Percentiles rank a stretch among this genome's conserved stretches.
Conservation (phyloP, 1,284 basidiomycete species). For the Fomitopsis palustris region DNA sequence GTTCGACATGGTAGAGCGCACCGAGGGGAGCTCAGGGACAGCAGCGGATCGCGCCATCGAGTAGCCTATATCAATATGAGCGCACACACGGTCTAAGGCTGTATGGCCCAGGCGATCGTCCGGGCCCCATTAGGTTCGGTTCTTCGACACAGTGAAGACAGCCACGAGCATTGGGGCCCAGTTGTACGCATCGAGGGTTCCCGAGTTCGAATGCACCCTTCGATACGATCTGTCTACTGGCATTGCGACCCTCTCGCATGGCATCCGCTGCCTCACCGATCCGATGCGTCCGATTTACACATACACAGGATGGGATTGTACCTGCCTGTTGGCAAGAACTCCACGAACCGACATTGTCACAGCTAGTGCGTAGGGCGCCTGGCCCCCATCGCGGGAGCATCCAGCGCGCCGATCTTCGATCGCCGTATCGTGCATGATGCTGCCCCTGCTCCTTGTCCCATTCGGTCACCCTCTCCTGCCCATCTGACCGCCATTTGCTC, state of each 20-base stretch:
- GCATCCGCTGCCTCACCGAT: neutral
- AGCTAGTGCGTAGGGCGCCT: neutral
- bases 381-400: neutral
- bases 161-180: neutral
- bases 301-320: neutral
- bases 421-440: neutral
- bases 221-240: neutral
- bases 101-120: neutral
- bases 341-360: neutral
- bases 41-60: neutral
- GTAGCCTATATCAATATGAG: neutral
- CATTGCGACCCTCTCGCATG: neutral
- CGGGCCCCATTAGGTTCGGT: neutral
- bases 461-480: neutral
- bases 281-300: neutral
- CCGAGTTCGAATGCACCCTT: neutral
- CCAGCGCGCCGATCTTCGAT: neutral
- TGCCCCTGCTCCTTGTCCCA: neutral
- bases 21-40: neutral
- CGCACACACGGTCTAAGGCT: too few species aligned
- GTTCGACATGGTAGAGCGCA: conserved; percentile 4
- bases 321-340: neutral
- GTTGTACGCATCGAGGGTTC: neutral
- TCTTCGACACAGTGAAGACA: neutral
- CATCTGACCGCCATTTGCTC: neutral